These are phyloP conservation scores for Erigeron canadensis DNA, from an alignment of 129 eudicot species.

Conservation along the genomic window DNA sequence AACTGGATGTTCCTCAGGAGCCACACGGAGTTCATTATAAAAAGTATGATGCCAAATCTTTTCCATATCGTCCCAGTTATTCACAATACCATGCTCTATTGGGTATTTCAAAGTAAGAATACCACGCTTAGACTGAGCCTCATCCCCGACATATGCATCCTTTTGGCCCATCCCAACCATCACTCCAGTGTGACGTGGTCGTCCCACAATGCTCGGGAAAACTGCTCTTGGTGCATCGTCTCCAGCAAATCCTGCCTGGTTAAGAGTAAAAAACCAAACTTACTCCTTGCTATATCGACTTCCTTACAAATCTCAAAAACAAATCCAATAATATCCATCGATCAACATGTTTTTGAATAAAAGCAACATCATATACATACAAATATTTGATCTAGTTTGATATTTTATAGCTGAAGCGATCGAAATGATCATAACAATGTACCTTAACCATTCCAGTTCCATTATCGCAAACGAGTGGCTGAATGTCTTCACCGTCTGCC, in stretches of 20 bases:
- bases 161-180: conserved; percentile 70
- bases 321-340: not conserved
- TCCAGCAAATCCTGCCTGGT: conserved; percentile 63
- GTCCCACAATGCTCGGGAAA: conserved; percentile 60
- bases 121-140: conserved; percentile 58
- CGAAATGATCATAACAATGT: not conserved
- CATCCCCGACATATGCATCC: conserved; percentile 60
- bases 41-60: conserved; percentile 65
- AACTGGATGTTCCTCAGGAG: conserved; percentile 61
- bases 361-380: not conserved
- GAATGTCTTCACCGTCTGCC: conserved; percentile 59
- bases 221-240: conserved; percentile 69
- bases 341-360: not conserved
- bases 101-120: conserved; percentile 53
- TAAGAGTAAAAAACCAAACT: not conserved
- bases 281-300: not conserved
- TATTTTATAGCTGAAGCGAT: no score
- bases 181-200: conserved; percentile 60
- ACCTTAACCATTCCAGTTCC: conserved; percentile 80
- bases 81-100: conserved; percentile 61
- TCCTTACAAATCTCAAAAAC: not conserved
- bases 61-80: conserved; percentile 72
- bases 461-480: conserved; percentile 63
- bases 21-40: conserved; percentile 58
- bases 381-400: no score